Percentiles rank a stretch among this genome's conserved stretches.
Evolutionary conservation across 176 grass and related monocot genomes (phyloP).

Genomic region (Eleusine coracana): DNA sequence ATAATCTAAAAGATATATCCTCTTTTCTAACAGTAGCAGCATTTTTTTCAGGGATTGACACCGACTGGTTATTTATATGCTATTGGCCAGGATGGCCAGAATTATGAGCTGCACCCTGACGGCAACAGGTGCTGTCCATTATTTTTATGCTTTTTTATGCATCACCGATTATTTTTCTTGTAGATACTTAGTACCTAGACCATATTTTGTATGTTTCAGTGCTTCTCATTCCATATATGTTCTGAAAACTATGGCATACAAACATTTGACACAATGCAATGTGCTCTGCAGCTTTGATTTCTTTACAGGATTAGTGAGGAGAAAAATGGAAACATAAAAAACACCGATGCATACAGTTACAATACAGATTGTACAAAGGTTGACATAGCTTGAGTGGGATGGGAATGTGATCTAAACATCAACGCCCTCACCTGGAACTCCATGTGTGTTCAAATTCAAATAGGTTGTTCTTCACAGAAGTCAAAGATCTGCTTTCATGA

Average conservation of each 20-base stretch:
- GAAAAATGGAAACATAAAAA: constrained; percentile 62
- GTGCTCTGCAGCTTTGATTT: constrained; percentile 85
- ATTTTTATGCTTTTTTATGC: not conserved
- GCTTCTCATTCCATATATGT: not conserved
- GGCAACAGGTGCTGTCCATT: constrained; percentile 70
- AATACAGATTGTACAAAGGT: constrained; percentile 7
- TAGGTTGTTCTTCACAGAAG: not conserved
- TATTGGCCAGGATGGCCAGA: constrained; percentile 56
- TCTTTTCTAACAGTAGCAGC: constrained; percentile 6
- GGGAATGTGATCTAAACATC: not conserved
- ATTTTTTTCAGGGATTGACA: constrained; percentile 65
- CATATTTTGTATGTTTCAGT: not conserved
- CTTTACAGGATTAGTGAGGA: constrained; percentile 89
- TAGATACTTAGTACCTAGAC: not conserved
- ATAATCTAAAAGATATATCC: not conserved
- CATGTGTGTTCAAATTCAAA: not conserved
- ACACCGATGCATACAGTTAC: not conserved
- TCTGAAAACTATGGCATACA: not conserved
- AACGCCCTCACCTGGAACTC: not conserved
- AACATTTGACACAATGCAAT: constrained; percentile 21
- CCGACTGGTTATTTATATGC: constrained; percentile 76
- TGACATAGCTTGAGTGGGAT: not conserved
- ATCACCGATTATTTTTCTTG: not conserved
- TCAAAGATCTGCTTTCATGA: not conserved
- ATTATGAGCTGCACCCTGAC: constrained; percentile 88